Evolutionary conservation across 2,329 filamentous ascomycete genomes (phyloP).

Genomic region (Dactylellina leptospora): DNA sequence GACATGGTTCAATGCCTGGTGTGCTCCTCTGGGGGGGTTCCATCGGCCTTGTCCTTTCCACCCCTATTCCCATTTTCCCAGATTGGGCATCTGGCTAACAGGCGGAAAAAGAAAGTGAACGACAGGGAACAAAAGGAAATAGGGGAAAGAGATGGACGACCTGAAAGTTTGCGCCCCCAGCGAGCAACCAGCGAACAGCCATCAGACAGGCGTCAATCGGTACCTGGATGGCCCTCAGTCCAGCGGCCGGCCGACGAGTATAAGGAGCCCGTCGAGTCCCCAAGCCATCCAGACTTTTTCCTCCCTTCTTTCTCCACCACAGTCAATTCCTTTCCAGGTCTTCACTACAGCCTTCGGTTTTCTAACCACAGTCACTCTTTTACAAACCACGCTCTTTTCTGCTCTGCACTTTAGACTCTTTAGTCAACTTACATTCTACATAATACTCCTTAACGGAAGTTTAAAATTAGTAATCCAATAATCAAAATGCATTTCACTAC

Average conservation of each 20-base stretch:
- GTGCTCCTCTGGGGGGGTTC: not conserved
- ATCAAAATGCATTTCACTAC: conserved; percentile 53
- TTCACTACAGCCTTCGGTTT: conserved; percentile 51
- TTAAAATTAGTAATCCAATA: conserved; percentile 44
- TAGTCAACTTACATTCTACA: conserved; percentile 52
- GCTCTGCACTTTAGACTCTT: conserved; percentile 35
- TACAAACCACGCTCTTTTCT: conserved; percentile 50
- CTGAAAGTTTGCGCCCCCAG: conserved; percentile 40
- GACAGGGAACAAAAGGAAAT: conserved; percentile 7
- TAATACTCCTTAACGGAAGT: conserved; percentile 51
- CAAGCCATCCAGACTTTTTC: conserved; percentile 30
- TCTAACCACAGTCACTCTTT: conserved; percentile 54
- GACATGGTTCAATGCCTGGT: conserved; percentile 3
- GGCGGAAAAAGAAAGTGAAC: conserved; percentile 8
- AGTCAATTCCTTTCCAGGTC: conserved; percentile 54
- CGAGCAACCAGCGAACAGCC: not conserved
- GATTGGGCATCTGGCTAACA: conserved; percentile 38
- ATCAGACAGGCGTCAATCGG: conserved; percentile 33
- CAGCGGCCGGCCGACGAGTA: conserved; percentile 38
- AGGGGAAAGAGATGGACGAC: conserved; percentile 3
- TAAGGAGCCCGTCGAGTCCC: conserved; percentile 51
- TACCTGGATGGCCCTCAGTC: conserved; percentile 2
- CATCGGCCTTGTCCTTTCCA: conserved; percentile 29
- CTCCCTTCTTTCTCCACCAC: conserved; percentile 51
- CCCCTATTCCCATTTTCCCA: conserved; percentile 46